Base-by-base conservation (phyloP, 2,329 filamentous ascomycete species). In the Leptodontidium sp. region DNA sequence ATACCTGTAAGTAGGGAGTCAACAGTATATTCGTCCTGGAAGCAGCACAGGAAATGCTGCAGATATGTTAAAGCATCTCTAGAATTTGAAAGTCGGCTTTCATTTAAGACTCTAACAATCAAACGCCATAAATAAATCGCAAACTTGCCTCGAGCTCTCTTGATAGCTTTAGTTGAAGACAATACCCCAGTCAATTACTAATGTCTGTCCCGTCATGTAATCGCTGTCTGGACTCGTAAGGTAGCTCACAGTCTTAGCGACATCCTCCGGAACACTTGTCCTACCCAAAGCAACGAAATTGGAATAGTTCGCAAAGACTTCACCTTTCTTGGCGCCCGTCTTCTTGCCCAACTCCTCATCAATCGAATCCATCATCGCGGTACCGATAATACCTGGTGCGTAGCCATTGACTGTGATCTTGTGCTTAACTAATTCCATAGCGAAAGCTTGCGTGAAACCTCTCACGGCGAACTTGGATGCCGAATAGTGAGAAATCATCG, bases 401-500 rank as follows among this genome's bases (percentile, higher is more conserved):
- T 91, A 92, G 0, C 86, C 85, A 72, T 92, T 92, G 38, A 87
- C 89, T 0, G 87, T 91, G 76, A 93, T 92, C 68, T 87, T 82
- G 75, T 92, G 84, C 61, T 80, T 79, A 0, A 89, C 90, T 80
- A 91, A 82, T 72, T 91, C 88, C 85, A 89, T 88, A 0, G 90
- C 89, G 71, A 90, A 90, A 0, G 84, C 86, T 77, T 91, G 88
- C 0, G 87, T 90, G 62, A 92, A 79, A 0, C 89, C 89, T 4
- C 90, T 82, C 1, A 92, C 88, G 0, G 90, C 90, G 80, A 84
- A 91, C 75, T 92, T 92, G 17, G 84, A 87, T 0, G 88, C 86
- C 26, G 83, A 85, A 80, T 92, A 93, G 76, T 90, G 87, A 0
- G 86, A 84, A 8, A 91, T 80, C 57, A 89, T 76, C 0, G 84